A percentile compares a stretch with the other conserved stretches of the same genome.
These are phyloP conservation scores for Hibiscus tridactylites DNA, from an alignment of 345 rosid genomes.

Conservation along the genomic window DNA sequence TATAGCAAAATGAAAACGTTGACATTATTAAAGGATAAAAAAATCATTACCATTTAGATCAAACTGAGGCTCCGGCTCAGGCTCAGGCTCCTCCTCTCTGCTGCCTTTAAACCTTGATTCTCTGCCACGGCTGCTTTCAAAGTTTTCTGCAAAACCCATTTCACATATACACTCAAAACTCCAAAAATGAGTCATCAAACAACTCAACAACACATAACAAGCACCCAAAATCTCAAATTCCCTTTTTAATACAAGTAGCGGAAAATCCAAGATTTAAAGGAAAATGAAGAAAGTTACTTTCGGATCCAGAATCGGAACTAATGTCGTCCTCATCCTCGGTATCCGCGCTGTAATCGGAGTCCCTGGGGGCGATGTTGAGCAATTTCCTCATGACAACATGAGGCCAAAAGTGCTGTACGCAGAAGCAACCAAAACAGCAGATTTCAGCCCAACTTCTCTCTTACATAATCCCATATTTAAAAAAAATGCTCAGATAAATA, in stretches of 20 bases:
- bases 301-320: conserved; percentile 38
- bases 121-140: conserved; percentile 4
- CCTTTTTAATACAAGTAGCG: background rate
- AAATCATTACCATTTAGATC: conserved; percentile 33
- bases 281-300: conserved; percentile 23
- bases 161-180: background rate
- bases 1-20: background rate
- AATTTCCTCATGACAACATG: conserved; percentile 65
- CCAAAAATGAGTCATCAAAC: background rate
- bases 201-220: background rate
- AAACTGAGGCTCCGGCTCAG: background rate
- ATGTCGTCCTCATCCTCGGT: conserved; percentile 37
- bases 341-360: conserved; percentile 80
- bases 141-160: background rate
- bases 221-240: background rate
- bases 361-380: conserved; percentile 60
- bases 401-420: conserved; percentile 85
- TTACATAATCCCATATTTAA: conserved; percentile 10
- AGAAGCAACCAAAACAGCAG: conserved; percentile 76
- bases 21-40: too few species aligned
- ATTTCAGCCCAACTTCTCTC: conserved; percentile 50
- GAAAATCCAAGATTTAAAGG: background rate
- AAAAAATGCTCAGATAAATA: background rate
- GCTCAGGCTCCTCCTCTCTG: conserved; percentile 20
- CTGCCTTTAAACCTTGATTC: conserved; percentile 22